phyloP scores from a whole-genome alignment of 2,329 filamentous ascomycete genomes.

The Penicillium sumatraense region DNA sequence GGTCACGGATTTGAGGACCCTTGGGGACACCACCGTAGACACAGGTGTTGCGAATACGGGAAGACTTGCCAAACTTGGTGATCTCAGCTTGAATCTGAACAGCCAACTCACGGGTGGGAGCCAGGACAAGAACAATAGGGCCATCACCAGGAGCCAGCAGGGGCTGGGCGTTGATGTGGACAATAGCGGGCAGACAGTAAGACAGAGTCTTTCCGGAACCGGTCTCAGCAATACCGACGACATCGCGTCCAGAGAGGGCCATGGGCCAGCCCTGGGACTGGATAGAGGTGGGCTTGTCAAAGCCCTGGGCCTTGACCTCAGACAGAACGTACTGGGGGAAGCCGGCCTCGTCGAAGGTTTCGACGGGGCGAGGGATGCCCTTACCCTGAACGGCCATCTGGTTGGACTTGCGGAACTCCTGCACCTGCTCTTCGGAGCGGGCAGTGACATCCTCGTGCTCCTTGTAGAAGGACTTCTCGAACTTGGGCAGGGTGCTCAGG shows the following conservation, averaged over 20 bases:
- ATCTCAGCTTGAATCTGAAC: constrained; percentile 99
- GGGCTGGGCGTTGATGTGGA: constrained; percentile 99
- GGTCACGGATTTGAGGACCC: constrained; percentile 93
- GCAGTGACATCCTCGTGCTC: constrained; percentile 78
- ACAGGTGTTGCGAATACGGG: constrained; percentile 96
- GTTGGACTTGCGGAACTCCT: constrained; percentile 83
- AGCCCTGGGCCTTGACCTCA: constrained; percentile 97
- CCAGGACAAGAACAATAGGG: constrained; percentile 93
- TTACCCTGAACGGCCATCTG: constrained; percentile 80
- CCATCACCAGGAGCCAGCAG: constrained; percentile 93
- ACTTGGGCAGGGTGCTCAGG: constrained; percentile 79
- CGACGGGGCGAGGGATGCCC: constrained; percentile 89
- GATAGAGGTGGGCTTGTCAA: constrained; percentile 90
- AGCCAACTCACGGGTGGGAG: constrained; percentile 94
- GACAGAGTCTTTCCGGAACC: constrained; percentile 99
- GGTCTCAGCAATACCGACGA: constrained; percentile 98
- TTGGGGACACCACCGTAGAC: constrained; percentile 99
- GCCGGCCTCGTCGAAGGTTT: constrained; percentile 96
- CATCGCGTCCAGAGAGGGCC: constrained; percentile 96
- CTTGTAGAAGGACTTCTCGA: constrained; percentile 99
- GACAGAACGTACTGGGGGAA: constrained; percentile 98
- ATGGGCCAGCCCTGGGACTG: constrained; percentile 99
- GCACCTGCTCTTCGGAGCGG: constrained; percentile 78
- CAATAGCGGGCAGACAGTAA: constrained; percentile 96
- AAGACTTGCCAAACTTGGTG: constrained; percentile 97